Evolutionary conservation across 148 eudicot genomes (phyloP).

Genomic region (Salicornia ramosissima): DNA sequence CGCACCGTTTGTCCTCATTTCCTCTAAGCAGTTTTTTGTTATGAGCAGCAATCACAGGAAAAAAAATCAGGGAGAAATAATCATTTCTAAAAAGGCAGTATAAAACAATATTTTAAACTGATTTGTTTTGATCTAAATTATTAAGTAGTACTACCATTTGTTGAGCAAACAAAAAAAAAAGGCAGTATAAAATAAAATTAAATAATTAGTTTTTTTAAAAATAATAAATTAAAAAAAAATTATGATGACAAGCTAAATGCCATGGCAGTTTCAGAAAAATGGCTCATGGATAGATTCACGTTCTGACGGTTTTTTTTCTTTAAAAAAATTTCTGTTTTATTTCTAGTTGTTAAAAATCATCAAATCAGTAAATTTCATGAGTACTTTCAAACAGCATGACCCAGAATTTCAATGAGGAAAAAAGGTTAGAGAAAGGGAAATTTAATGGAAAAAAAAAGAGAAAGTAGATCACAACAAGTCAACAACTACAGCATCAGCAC

Average conservation of each 20-base stretch:
- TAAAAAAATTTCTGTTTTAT: neutral
- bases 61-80: too few relatives aligned
- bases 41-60: too few relatives aligned
- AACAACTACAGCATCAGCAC: neutral
- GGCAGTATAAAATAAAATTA: too few relatives aligned
- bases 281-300: constrained; percentile 19
- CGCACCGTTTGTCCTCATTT: too few relatives aligned
- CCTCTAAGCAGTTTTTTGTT: too few relatives aligned
- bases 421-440: neutral
- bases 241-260: constrained; percentile 7
- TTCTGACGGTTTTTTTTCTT: constrained; percentile 23
- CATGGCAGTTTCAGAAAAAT: constrained; percentile 18
- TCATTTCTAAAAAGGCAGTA: too few relatives aligned
- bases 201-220: too few relatives aligned
- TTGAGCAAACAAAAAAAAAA: neutral
- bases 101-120: too few relatives aligned
- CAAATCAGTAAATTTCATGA: neutral
- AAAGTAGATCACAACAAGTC: neutral
- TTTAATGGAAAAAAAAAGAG: constrained; percentile 4
- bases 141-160: neutral
- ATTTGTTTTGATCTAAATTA: neutral
- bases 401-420: constrained; percentile 21
- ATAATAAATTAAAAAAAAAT: neutral
- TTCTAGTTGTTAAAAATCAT: neutral
- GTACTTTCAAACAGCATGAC: too few relatives aligned